A percentile compares a stretch with the other conserved stretches of the same genome.
Evolutionary conservation across 352 stramenopile species (phyloP).

Genomic region (Phytophthora fragariaefolia): DNA sequence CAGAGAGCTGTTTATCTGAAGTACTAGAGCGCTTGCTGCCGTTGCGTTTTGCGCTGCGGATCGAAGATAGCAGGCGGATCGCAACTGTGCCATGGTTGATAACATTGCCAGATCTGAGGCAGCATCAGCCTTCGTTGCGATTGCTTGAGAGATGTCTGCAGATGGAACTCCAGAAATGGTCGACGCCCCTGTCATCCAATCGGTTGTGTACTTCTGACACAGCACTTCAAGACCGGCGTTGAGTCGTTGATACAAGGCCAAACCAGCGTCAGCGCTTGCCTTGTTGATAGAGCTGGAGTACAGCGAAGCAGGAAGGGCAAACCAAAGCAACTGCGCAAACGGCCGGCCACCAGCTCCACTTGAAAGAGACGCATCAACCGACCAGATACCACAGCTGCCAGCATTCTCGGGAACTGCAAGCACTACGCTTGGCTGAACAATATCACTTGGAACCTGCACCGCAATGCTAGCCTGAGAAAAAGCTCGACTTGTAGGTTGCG

Average conservation of each 20-base stretch:
- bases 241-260: constrained; percentile 38
- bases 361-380: constrained; percentile 58
- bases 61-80: constrained; percentile 58
- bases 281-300: constrained; percentile 19
- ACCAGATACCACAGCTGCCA: constrained; percentile 65
- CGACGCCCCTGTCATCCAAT: constrained; percentile 49
- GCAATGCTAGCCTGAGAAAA: constrained; percentile 60
- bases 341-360: constrained; percentile 57
- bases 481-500: constrained; percentile 53
- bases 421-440: constrained; percentile 50
- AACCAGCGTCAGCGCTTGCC: constrained; percentile 13
- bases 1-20: constrained; percentile 55
- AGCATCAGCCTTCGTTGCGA: constrained; percentile 10
- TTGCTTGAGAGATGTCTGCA: constrained; percentile 35
- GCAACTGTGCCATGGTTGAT: constrained; percentile 53
- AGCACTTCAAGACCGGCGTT: constrained; percentile 41
- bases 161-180: constrained; percentile 30
- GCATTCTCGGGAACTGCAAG: constrained; percentile 61
- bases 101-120: constrained; percentile 36
- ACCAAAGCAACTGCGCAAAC: constrained; percentile 53
- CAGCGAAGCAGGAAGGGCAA: constrained; percentile 41
- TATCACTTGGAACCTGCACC: constrained; percentile 37
- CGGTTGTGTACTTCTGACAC: constrained; percentile 56
- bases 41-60: constrained; percentile 43
- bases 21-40: constrained; percentile 11